Evolutionary conservation across 129 eudicot genomes (phyloP).

Genomic region (Helianthus tuberosus): DNA sequence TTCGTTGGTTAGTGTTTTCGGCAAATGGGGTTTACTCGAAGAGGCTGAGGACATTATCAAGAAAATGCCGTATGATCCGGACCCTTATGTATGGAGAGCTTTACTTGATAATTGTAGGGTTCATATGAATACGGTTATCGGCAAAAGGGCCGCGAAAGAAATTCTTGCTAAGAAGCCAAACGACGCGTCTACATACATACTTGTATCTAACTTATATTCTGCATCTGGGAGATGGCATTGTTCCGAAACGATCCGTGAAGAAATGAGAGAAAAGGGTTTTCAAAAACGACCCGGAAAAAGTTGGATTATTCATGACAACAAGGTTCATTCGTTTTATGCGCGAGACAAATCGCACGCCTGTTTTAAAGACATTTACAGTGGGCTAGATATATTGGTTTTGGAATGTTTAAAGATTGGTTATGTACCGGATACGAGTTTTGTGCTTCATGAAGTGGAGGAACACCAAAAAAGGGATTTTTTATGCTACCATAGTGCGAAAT

Average conservation of each 20-base stretch:
- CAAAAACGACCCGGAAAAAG: slow-evolving; percentile 73
- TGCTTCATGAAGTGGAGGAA: slow-evolving; percentile 97
- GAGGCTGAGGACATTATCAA: slow-evolving; percentile 72
- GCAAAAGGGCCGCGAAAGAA: slow-evolving; percentile 64
- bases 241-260: slow-evolving; percentile 69
- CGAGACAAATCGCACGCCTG: slow-evolving; percentile 75
- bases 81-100: slow-evolving; percentile 72
- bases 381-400: slow-evolving; percentile 60
- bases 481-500: slow-evolving; percentile 84
- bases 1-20: slow-evolving; percentile 66
- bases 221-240: slow-evolving; percentile 92
- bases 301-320: slow-evolving; percentile 66
- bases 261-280: slow-evolving; percentile 80
- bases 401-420: slow-evolving; percentile 87
- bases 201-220: slow-evolving; percentile 76
- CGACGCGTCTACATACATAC: slow-evolving; percentile 74
- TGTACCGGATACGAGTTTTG: slow-evolving; percentile 85
- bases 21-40: slow-evolving; percentile 76
- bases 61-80: slow-evolving; percentile 69
- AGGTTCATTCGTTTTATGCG: slow-evolving; percentile 71
- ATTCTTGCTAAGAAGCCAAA: slow-evolving; percentile 72
- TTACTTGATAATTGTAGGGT: slow-evolving; percentile 70
- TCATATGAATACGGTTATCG: slow-evolving; percentile 49
- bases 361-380: slow-evolving; percentile 72
- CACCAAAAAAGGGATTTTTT: slow-evolving; percentile 79